Base-by-base conservation (phyloP, 2,329 filamentous ascomycete genomes). In the Rutstroemia sp. region DNA sequence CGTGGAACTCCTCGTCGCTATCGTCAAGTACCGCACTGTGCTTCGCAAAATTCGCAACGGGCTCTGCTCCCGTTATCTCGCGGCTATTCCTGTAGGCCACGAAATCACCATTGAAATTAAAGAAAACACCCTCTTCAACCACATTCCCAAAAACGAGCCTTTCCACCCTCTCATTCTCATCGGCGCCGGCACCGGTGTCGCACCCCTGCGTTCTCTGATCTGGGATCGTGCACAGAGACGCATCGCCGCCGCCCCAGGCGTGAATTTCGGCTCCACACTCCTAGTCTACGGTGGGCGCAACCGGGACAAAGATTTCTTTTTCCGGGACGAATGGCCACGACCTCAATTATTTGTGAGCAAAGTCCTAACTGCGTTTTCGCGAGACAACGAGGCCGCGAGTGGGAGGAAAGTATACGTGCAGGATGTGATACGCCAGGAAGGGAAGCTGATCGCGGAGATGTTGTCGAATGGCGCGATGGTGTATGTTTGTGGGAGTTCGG, bases 11-110 rank as follows among this genome's bases (percentile, higher is more conserved):
- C 75, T 95, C 3, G 81, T 92, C 44, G 92, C 94, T 0, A 86
- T 97, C 56, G 92, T 99, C 58, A 91, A 92, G 68, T 97, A 96
- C 71, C 83, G 85, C 60, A 96, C 92, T 1, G 83, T 96, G 27
- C 87, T 96, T 58, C 89, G 88, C 66, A 87, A 88, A 60, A 86
- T 88, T 3, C 82, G 94, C 17, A 81, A 92, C 66, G 94, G 94
- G 1, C 85, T 99, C 48, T 96, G 92, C 71, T 96, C 94, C 5
- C 82, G 89, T 23, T 97, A 96, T 68, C 78, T 97, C 17, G 80
- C 86, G 19, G 76, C 78, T 4, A 77, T 97, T 0, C 70, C 72
- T 4, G 30, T 16, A 0, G 79, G 79, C 1, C 82, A 84, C 9
- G n/a, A 16, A 23, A 42, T 48, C 44, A 19, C 17, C 17, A 30